Percentiles rank a stretch among this genome's conserved stretches.
These are phyloP conservation scores for Filobasidium floriforme DNA, from an alignment of 768 basidiomycete species.

Conservation along the genomic window DNA sequence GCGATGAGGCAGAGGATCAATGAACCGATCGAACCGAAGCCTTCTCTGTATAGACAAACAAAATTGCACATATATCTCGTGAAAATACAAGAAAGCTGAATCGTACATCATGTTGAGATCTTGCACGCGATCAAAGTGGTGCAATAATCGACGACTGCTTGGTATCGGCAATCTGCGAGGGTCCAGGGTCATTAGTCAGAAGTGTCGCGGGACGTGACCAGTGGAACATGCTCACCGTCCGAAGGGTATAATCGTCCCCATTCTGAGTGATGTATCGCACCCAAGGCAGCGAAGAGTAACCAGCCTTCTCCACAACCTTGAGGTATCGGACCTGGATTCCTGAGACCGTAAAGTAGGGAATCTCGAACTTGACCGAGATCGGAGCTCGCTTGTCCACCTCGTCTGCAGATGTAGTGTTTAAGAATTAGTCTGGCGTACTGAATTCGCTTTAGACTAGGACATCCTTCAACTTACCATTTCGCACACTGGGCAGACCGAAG, in stretches of 20 bases:
- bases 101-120: background rate
- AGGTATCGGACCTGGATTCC: slow-evolving; percentile 96
- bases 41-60: background rate
- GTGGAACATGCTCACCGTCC: slow-evolving; percentile 29
- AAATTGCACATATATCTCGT: background rate
- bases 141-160: slow-evolving; percentile 42
- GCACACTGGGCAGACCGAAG: slow-evolving; percentile 90
- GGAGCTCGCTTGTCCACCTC: slow-evolving; percentile 85
- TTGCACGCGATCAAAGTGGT: slow-evolving; percentile 23
- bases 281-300: slow-evolving; percentile 64
- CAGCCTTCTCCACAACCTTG: slow-evolving; percentile 97
- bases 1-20: too few species aligned
- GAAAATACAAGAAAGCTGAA: background rate
- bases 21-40: too few species aligned
- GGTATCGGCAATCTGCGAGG: slow-evolving; percentile 34
- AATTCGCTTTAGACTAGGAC: background rate
- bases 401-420: slow-evolving; percentile 42
- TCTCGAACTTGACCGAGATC: slow-evolving; percentile 95
- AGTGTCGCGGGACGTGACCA: background rate
- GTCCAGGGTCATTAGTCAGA: background rate
- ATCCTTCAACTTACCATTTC: slow-evolving; percentile 60
- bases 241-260: slow-evolving; percentile 46
- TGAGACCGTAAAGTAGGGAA: slow-evolving; percentile 88
- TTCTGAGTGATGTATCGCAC: slow-evolving; percentile 43
- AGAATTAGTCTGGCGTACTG: background rate